Evolutionary conservation across 2,329 filamentous ascomycete genomes (phyloP), one percentile per base, ranked within the genome.

Genomic region (Nannizziopsis arthrosporioides): DNA sequence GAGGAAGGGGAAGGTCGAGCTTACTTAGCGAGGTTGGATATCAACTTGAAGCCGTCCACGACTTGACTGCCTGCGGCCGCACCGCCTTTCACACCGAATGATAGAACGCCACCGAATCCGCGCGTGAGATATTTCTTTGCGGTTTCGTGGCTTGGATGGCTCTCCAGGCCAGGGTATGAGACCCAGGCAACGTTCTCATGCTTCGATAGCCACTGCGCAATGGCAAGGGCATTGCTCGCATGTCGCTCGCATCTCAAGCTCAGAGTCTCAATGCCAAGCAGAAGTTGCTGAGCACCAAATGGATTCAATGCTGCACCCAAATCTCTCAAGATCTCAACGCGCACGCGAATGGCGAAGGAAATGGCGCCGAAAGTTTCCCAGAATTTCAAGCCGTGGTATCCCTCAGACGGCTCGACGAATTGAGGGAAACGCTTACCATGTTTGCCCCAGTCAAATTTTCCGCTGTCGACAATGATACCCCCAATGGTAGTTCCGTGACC

Each of bases 361-460:
- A 88, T 77, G 48, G 80, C 66, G 32, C 89, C 89, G 57, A 95
- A 94, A 0, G 88, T 89, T 58, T 95, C 88, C 77, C 81, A 93
- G 76, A 95, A 95, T 65, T 87, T 90, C 56, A 94, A 76, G 31
- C 89, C 89, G 69, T 94, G 89, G 73, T 94, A 94, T 48, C 89
- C 88, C 49, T 85, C 83, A 0, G 84, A 81, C 0, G 84, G 90
- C 68, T 96, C 85, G 56, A 85, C 78, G 73, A 98, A 88, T 66
- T 95, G 86, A 1, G 90, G 90, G 75, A 96, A 96, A 15, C 89
- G 82, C 58, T 78, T 78, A 41, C 73, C 83, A 64, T 94, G 70
- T 68, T 83, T 83, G 57, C 84, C 86, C 89, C 90, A 96, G 73
- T 94, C 84, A 63, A 95, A 96, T 64, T 87, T 92, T 59, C 89